Base-by-base conservation (phyloP, 2,329 filamentous ascomycete species). In the Orbilia ellipsospora region DNA sequence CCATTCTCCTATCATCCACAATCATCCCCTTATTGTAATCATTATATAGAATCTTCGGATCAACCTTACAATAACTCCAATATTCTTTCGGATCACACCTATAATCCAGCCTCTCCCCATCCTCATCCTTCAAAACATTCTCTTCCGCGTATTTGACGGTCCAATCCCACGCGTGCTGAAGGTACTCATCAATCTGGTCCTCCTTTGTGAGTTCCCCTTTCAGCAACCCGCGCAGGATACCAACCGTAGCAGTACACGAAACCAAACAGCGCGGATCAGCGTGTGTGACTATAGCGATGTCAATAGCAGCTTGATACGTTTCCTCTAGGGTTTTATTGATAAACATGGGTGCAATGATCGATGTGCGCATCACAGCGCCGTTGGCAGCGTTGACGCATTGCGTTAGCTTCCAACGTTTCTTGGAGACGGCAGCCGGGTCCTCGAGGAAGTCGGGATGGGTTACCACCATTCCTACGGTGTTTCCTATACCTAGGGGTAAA, bases 351-450 rank as follows among this genome's bases (percentile, higher is more conserved):
- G 85, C 86, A 13, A 87, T 80, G 0, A 85, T 84, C 66, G 87
- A 85, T 7, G 85, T 87, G 7, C 86, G 79, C 86, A 87, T 87
- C 12, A 87, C 77, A 51, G 84, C 85, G 1, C 86, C 86, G 63
- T 87, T 87, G 0, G 86, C 84, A 0, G 86, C 86, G 2, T 82
- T 81, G 2, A 82, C 79, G 54, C 82, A 82, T 0, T 80, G 81
- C 0, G 81, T 80, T 2, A 81, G 81, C 15, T 82, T 78, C 86
- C 86, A 87, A 15, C 81, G 79, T 10, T 80, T 78, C 1, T 82
- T 80, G 1, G 86, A 84, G 4, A 80, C 82, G 0, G 64, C 80
- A 15, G 82, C 80, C 0, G 86, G 85, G 44, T 84, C 80, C 0
- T 80, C 78, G 0, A 84, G 80, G 65, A 83, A 87, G 1, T 80